Conservation (phyloP, 306 rosid genomes). For the Malus sieversii region DNA sequence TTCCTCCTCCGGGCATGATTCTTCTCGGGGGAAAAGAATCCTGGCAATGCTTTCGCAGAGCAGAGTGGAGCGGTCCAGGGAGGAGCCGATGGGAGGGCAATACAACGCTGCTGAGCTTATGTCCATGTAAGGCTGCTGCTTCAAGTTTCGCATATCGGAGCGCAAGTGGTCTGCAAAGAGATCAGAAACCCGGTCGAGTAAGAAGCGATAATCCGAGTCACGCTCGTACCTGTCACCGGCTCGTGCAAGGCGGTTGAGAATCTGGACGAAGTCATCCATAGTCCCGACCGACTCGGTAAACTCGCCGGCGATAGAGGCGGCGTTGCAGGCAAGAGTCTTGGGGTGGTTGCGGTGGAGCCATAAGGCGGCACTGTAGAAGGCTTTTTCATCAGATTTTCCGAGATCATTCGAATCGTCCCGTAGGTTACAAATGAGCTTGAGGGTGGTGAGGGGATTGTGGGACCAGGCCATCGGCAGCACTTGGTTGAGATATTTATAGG, state of each 20-base stretch:
- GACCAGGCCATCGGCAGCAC: conserved; percentile 27
- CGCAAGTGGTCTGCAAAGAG: conserved; percentile 42
- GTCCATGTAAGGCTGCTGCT: neutral
- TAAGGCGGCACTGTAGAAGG: conserved; percentile 37
- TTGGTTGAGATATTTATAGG: neutral
- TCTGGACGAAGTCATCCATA: neutral
- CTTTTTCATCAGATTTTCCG: conserved; percentile 42
- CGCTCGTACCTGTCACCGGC: conserved; percentile 4
- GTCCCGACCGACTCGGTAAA: no score
- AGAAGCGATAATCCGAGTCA: conserved; percentile 29
- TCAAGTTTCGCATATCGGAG: conserved; percentile 37
- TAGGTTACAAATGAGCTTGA: conserved; percentile 18
- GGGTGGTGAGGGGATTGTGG: conserved; percentile 30
- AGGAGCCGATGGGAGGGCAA: conserved; percentile 61
- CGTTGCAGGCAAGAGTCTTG: conserved; percentile 39
- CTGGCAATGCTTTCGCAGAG: conserved; percentile 55
- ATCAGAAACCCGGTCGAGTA: conserved; percentile 42
- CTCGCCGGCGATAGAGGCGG: no score
- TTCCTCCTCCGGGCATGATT: conserved; percentile 18
- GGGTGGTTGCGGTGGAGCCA: conserved; percentile 57
- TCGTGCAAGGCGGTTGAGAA: no score
- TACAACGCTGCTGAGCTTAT: conserved; percentile 54
- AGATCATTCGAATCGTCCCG: conserved; percentile 36
- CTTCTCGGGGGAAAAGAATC: conserved; percentile 45
- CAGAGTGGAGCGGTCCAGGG: conserved; percentile 45